Percentiles rank a stretch among this genome's conserved stretches.
phyloP scores from a whole-genome alignment of 345 rosid species.

The Syzygium grande region DNA sequence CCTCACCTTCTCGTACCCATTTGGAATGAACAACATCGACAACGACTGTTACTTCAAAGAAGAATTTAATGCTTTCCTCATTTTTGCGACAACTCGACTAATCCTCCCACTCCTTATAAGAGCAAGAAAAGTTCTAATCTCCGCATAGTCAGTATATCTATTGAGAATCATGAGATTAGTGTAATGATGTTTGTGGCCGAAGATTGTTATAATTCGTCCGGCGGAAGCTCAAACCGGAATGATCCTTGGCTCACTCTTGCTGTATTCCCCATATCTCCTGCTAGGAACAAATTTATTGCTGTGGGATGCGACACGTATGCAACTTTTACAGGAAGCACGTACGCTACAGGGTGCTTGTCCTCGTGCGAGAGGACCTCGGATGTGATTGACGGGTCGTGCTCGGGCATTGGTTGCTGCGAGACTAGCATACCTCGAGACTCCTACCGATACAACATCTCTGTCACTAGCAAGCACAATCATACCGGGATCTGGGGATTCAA shows the following conservation, averaged over 20 bases:
- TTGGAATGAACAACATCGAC: fast-evolving
- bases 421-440: background rate
- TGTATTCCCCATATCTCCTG: background rate
- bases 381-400: background rate
- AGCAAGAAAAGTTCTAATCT: fast-evolving
- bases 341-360: background rate
- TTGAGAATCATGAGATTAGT: background rate
- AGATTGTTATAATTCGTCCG: background rate
- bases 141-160: background rate
- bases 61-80: background rate
- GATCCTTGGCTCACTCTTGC: fast-evolving
- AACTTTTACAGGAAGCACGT: background rate
- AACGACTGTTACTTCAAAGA: background rate
- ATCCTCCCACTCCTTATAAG: background rate
- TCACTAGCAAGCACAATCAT: background rate
- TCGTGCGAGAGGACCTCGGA: background rate
- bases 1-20: background rate
- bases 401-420: slow-evolving; percentile 15
- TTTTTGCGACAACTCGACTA: background rate
- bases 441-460: background rate
- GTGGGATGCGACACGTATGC: background rate
- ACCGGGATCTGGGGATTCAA: background rate
- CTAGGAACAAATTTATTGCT: background rate
- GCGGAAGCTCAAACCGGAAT: fast-evolving
- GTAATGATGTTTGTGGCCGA: fast-evolving